A percentile compares a stretch with the other conserved stretches of the same genome.
These are phyloP conservation scores for Herpetospermum pedunculosum DNA, from an alignment of 306 rosid genomes.

Conservation along the genomic window DNA sequence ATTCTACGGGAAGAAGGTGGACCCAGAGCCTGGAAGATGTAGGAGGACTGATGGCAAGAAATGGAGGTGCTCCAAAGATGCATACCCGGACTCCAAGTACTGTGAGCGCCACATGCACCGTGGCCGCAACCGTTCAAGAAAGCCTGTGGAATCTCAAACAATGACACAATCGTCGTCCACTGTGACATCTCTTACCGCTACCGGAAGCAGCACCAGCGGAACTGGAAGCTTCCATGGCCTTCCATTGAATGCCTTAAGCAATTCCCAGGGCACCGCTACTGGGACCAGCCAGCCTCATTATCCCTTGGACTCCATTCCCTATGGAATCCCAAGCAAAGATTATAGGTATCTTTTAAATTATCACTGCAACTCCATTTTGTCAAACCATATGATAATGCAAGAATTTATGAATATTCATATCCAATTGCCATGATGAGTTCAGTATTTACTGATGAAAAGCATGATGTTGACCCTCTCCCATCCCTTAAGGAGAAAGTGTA, in stretches of 20 bases:
- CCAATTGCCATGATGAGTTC: not conserved
- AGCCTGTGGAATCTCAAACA: constrained; percentile 95
- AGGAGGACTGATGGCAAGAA: constrained; percentile 88
- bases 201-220: constrained; percentile 28
- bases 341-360: constrained; percentile 34
- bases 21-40: constrained; percentile 91
- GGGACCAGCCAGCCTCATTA: constrained; percentile 34
- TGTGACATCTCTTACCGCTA: constrained; percentile 43
- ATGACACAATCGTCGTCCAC: constrained; percentile 39
- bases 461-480: constrained; percentile 4
- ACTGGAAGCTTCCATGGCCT: constrained; percentile 43
- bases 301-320: constrained; percentile 47
- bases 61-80: constrained; percentile 84
- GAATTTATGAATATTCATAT: not conserved
- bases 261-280: constrained; percentile 37
- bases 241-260: constrained; percentile 47
- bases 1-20: constrained; percentile 76
- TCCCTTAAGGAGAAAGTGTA: not conserved
- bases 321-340: constrained; percentile 53
- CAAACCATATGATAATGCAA: constrained; percentile 1
- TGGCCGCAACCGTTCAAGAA: constrained; percentile 97
- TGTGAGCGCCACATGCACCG: constrained; percentile 95
- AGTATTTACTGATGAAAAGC: not conserved
- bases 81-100: constrained; percentile 80
- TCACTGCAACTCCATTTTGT: constrained; percentile 2